Evolutionary conservation across 257 asterid genomes (phyloP).

Genomic region (Scutellaria galericulata): DNA sequence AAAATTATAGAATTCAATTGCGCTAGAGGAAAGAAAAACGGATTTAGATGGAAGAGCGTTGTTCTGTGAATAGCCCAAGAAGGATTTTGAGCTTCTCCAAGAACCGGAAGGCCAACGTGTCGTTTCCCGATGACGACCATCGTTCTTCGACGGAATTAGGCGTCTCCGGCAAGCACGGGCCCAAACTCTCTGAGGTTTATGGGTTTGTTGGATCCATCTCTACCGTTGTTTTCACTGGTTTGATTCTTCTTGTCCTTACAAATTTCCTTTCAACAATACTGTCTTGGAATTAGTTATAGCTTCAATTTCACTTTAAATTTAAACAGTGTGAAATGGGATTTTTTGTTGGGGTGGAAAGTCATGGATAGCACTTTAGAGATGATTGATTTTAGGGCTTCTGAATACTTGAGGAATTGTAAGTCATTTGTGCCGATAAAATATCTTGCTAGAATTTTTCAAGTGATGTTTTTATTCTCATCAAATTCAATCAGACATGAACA

Average conservation of each 20-base stretch:
- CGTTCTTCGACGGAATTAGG: conserved; percentile 50
- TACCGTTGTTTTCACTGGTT: conserved; percentile 82
- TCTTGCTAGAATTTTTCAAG: not conserved
- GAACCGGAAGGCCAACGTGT: conserved; percentile 55
- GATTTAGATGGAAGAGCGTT: conserved; percentile 57
- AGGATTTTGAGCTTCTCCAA: conserved; percentile 78
- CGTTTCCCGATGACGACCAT: conserved; percentile 50
- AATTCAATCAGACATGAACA: not conserved
- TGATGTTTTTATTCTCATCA: not conserved
- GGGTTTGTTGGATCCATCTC: conserved; percentile 96
- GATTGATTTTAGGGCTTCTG: conserved; percentile 3
- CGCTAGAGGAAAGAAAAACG: not conserved
- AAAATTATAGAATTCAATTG: not conserved
- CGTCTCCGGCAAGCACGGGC: conserved; percentile 55
- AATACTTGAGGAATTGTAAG: not conserved
- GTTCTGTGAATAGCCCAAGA: conserved; percentile 76
- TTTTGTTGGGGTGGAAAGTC: not conserved
- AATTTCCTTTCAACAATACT: conserved; percentile 1
- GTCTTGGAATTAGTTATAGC: too few relatives aligned
- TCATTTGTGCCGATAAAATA: not conserved
- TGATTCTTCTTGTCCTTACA: conserved; percentile 1
- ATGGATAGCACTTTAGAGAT: not conserved
- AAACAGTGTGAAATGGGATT: not conserved
- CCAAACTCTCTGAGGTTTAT: conserved; percentile 86
- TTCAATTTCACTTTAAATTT: not conserved